phyloP scores from a whole-genome alignment of 2,329 filamentous ascomycete species.

The Colletotrichum sublineola region DNA sequence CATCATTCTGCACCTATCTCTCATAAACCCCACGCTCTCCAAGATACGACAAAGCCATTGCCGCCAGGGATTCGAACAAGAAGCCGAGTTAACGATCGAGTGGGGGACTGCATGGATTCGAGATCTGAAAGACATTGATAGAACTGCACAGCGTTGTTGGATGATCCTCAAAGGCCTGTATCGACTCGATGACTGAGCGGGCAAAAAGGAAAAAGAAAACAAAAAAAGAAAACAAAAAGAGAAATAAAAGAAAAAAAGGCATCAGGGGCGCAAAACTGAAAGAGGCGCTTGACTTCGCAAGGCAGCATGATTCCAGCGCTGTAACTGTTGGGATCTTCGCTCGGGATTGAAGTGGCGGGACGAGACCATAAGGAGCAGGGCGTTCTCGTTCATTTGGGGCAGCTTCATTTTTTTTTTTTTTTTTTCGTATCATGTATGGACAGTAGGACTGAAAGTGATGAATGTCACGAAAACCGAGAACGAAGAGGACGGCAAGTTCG shows the following conservation, averaged over 20 bases:
- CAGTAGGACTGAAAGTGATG: too few relatives aligned
- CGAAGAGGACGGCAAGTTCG: background rate
- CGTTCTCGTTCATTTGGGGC: background rate
- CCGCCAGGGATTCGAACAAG: slow-evolving; percentile 63
- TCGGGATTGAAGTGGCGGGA: background rate
- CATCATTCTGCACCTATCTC: slow-evolving; percentile 67
- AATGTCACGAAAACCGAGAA: background rate
- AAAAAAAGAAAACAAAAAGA: too few relatives aligned
- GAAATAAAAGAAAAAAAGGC: background rate
- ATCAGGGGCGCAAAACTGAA: background rate
- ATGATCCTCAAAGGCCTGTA: slow-evolving; percentile 63
- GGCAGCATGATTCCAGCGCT: background rate
- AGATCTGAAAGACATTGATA: slow-evolving; percentile 68
- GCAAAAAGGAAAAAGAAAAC: too few relatives aligned
- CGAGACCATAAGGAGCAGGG: background rate
- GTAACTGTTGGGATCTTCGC: background rate
- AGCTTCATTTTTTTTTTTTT: too few relatives aligned
- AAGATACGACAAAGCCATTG: slow-evolving; percentile 64
- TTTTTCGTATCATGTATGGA: background rate
- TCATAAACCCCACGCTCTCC: slow-evolving; percentile 63
- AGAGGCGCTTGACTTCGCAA: too few relatives aligned
- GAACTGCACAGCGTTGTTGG: slow-evolving; percentile 69
- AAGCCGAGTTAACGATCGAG: slow-evolving; percentile 62
- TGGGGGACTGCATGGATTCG: slow-evolving; percentile 71
- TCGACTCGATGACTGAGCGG: slow-evolving; percentile 48